These are phyloP conservation scores for Spinellus fusiger DNA, from an alignment of 192 early-diverging fungal genomes.

Conservation along the genomic window DNA sequence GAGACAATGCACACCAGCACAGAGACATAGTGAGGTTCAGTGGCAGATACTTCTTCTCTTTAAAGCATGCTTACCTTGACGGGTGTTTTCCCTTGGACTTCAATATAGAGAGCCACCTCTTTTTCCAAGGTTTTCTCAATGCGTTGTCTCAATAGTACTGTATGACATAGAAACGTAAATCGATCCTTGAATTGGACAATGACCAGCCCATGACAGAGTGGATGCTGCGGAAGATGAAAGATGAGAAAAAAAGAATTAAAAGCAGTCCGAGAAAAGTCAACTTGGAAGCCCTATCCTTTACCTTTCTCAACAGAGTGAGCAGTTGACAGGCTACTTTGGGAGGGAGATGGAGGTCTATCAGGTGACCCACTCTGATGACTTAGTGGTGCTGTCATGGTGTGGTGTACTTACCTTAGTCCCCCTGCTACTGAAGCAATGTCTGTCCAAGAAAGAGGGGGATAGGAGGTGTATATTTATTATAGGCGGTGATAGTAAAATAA, in stretches of 20 bases:
- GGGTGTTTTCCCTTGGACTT: conserved; percentile 15
- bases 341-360: not conserved
- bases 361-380: not conserved
- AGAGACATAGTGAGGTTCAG: not conserved
- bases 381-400: not conserved
- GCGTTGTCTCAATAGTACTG: conserved; percentile 8
- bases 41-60: not conserved
- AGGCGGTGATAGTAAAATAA: too few species aligned
- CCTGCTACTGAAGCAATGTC: too few species aligned
- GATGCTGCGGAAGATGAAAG: not conserved
- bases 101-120: conserved; percentile 3
- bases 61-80: conserved; percentile 16
- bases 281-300: not conserved
- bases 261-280: not conserved
- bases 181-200: conserved; percentile 21
- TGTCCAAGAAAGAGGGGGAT: too few species aligned
- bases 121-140: conserved; percentile 2
- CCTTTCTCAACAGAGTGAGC: conserved; percentile 5
- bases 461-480: too few species aligned
- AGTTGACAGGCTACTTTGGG: not conserved
- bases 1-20: not conserved
- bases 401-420: too few species aligned
- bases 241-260: not conserved
- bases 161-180: conserved; percentile 21
- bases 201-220: not conserved